Conservation (phyloP, 352 stramenopile genomes). For the Globisporangium acanthophoron region DNA sequence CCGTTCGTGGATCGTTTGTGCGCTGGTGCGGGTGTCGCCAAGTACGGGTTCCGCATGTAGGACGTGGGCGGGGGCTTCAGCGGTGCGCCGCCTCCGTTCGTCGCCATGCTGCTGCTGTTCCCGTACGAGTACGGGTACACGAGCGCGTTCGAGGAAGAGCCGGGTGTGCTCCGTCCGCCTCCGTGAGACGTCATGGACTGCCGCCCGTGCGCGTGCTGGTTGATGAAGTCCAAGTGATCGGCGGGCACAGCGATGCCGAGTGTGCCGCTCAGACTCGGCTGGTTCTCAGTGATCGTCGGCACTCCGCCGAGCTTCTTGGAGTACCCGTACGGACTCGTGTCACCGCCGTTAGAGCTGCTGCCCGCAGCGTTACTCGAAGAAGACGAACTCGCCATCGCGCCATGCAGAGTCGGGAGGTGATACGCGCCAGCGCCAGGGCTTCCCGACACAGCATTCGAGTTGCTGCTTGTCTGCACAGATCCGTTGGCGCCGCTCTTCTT, state of each 20-base stretch:
- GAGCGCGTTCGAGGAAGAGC: background rate
- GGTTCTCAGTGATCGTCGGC: constrained; percentile 29
- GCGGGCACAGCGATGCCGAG: constrained; percentile 16
- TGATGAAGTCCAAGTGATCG: constrained; percentile 37
- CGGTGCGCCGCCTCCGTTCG: constrained; percentile 3
- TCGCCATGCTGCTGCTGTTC: background rate
- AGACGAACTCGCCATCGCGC: constrained; percentile 2
- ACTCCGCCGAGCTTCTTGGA: constrained; percentile 21
- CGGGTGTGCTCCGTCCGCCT: constrained; percentile 12
- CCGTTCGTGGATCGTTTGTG: constrained; percentile 20
- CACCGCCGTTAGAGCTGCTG: background rate
- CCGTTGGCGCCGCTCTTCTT: background rate
- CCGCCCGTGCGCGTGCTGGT: constrained; percentile 25
- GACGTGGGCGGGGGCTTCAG: constrained; percentile 44
- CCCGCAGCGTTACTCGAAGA: background rate
- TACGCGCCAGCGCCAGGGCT: constrained; percentile 1
- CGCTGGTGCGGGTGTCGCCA: constrained; percentile 7
- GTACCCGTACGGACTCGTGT: constrained; percentile 14
- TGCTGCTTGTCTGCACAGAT: background rate
- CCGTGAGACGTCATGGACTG: constrained; percentile 60
- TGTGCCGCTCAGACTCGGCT: constrained; percentile 6
- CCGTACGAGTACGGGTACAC: constrained; percentile 32
- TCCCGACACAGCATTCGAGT: background rate
- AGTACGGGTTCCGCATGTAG: constrained; percentile 45
- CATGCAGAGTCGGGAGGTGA: constrained; percentile 11